Conservation (phyloP, 768 basidiomycete species). For the Pisolithus albus region DNA sequence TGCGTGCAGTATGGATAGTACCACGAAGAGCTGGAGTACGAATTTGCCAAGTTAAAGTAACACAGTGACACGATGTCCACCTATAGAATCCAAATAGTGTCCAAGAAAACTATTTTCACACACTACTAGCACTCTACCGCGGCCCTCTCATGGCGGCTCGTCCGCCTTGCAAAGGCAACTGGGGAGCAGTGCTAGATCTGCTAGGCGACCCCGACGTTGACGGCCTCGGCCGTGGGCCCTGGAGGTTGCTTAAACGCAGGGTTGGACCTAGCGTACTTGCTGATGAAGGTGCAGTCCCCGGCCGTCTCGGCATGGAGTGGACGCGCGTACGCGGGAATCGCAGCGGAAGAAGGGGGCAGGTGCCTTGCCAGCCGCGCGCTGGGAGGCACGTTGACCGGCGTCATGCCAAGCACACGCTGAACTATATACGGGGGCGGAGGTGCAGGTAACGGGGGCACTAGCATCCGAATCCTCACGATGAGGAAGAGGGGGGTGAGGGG, state of each 20-base stretch:
- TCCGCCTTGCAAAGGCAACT: slow-evolving; percentile 27
- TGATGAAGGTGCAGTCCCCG: slow-evolving; percentile 4
- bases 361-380: neutral
- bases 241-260: slow-evolving; percentile 16
- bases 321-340: neutral
- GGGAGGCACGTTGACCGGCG: slow-evolving; percentile 15
- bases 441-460: slow-evolving; percentile 7
- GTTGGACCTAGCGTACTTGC: neutral
- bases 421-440: slow-evolving; percentile 26
- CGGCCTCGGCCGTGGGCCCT: slow-evolving; percentile 26
- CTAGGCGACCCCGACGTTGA: slow-evolving; percentile 12
- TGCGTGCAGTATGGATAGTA: neutral
- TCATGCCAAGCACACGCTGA: slow-evolving; percentile 25
- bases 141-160: slow-evolving; percentile 14
- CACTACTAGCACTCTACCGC: slow-evolving; percentile 5
- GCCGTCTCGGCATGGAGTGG: neutral
- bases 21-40: neutral
- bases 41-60: neutral
- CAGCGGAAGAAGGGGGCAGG: neutral
- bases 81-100: slow-evolving; percentile 2
- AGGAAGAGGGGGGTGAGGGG: slow-evolving; percentile 39
- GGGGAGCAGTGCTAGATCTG: slow-evolving; percentile 14
- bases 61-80: neutral
- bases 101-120: slow-evolving; percentile 14
- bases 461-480: slow-evolving; percentile 16